phyloP scores from a whole-genome alignment of 192 early-diverging fungal species.

The Gigaspora rosea region DNA sequence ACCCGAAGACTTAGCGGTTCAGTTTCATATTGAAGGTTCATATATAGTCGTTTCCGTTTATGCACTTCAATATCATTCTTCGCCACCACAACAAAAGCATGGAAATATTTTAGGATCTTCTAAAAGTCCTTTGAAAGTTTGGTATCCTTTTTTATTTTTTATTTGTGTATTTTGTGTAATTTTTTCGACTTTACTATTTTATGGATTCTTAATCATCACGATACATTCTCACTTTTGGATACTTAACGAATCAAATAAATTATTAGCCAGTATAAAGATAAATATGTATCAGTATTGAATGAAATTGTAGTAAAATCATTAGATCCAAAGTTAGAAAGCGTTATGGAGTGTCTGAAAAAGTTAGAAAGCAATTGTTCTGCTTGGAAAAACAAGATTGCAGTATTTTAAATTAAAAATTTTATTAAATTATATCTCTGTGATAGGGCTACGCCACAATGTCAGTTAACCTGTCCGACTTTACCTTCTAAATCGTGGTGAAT shows the following conservation, averaged over 20 bases:
- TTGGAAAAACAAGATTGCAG: slow-evolving; percentile 25
- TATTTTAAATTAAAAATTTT: neutral
- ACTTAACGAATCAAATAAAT: neutral
- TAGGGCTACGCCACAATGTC: too few relatives aligned
- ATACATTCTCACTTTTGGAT: too few relatives aligned
- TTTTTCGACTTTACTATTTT: too few relatives aligned
- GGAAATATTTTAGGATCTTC: slow-evolving; percentile 8
- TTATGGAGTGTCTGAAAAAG: slow-evolving; percentile 12
- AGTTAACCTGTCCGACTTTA: too few relatives aligned
- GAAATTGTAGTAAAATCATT: slow-evolving; percentile 20
- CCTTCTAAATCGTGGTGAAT: too few relatives aligned
- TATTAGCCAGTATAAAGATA: slow-evolving; percentile 32
- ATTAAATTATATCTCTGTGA: too few relatives aligned
- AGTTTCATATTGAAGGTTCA: slow-evolving; percentile 28
- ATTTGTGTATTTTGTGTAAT: too few relatives aligned
- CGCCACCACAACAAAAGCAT: neutral
- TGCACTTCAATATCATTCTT: slow-evolving; percentile 24
- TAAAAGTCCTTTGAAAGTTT: slow-evolving; percentile 7
- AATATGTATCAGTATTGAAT: slow-evolving; percentile 11
- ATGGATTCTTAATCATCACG: too few relatives aligned
- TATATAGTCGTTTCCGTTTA: slow-evolving; percentile 15
- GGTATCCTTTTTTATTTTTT: slow-evolving; percentile 27
- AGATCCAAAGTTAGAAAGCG: slow-evolving; percentile 25
- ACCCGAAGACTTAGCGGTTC: slow-evolving; percentile 16
- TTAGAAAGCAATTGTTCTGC: slow-evolving; percentile 24